Evolutionary conservation across 805 yeast species (phyloP).

Genomic region (Candida michaelii): DNA sequence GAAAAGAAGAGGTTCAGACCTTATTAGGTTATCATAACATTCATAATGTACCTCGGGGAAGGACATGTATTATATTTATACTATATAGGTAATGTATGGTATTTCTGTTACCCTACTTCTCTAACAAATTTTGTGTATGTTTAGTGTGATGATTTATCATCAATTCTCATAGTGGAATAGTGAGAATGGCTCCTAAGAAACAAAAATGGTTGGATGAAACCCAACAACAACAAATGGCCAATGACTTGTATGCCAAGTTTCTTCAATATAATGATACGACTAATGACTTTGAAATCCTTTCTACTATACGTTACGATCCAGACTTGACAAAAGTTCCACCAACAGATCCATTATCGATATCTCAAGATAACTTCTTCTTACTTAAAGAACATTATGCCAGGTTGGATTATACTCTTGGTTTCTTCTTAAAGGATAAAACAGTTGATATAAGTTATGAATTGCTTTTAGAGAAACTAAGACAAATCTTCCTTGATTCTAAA

Average conservation of each 20-base stretch:
- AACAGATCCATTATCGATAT: constrained; percentile 22
- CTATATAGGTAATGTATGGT: background rate
- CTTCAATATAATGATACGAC: constrained; percentile 9
- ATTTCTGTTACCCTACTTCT: background rate
- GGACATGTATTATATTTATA: no score
- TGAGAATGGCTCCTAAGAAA: constrained; percentile 4
- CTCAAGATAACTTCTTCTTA: constrained; percentile 51
- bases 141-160: no score
- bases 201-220: constrained; percentile 3
- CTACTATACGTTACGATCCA: constrained; percentile 80
- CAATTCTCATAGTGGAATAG: no score
- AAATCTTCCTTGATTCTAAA: constrained; percentile 25
- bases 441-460: constrained; percentile 40
- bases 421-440: constrained; percentile 36
- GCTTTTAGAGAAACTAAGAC: constrained; percentile 35
- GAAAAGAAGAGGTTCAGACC: constrained; percentile 85
- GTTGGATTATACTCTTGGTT: constrained; percentile 50
- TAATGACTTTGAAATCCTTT: constrained; percentile 53
- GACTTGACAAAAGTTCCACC: constrained; percentile 34
- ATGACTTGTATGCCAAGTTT: constrained; percentile 4
- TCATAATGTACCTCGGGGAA: no score
- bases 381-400: constrained; percentile 65
- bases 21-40: constrained; percentile 40
- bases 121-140: no score
- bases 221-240: constrained; percentile 1